Evolutionary conservation across 257 asterid species (phyloP).

Genomic region (Eucommia ulmoides): DNA sequence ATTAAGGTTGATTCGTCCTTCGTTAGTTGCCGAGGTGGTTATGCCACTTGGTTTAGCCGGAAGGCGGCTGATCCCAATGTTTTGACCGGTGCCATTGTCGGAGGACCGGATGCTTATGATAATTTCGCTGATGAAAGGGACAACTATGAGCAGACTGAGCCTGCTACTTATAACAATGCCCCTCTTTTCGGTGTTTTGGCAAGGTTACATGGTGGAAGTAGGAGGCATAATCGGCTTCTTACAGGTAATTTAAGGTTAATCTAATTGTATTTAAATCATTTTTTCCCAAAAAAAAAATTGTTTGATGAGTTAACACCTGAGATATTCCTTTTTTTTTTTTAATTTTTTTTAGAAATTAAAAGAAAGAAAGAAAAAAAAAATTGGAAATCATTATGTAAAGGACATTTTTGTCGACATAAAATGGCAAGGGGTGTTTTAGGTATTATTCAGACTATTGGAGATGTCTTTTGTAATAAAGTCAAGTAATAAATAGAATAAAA

Average conservation of each 20-base stretch:
- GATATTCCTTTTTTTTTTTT: no score
- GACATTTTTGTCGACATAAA: slow-evolving; percentile 4
- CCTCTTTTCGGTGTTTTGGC: neutral
- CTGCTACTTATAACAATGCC: neutral
- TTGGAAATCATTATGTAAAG: slow-evolving; percentile 19
- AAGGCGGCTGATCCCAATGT: neutral
- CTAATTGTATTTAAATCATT: no score
- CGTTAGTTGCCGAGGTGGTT: slow-evolving; percentile 1
- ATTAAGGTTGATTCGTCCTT: neutral
- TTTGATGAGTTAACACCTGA: no score
- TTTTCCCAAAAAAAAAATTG: no score
- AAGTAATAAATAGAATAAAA: no score
- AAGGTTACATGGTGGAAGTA: slow-evolving; percentile 22
- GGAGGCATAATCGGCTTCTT: slow-evolving; percentile 26
- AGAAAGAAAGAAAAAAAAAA: no score
- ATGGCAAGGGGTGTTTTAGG: no score
- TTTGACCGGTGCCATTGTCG: neutral
- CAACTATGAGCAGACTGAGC: slow-evolving; percentile 1
- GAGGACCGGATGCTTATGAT: neutral
- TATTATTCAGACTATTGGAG: no score
- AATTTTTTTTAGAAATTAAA: no score
- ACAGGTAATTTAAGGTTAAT: slow-evolving; percentile 21
- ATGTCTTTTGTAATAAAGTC: no score
- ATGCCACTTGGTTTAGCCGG: slow-evolving; percentile 1
- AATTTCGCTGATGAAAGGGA: neutral